These are phyloP conservation scores for Apophysomyces trapeziformis DNA, from an alignment of 371 early-diverging fungal species.

Conservation along the genomic window DNA sequence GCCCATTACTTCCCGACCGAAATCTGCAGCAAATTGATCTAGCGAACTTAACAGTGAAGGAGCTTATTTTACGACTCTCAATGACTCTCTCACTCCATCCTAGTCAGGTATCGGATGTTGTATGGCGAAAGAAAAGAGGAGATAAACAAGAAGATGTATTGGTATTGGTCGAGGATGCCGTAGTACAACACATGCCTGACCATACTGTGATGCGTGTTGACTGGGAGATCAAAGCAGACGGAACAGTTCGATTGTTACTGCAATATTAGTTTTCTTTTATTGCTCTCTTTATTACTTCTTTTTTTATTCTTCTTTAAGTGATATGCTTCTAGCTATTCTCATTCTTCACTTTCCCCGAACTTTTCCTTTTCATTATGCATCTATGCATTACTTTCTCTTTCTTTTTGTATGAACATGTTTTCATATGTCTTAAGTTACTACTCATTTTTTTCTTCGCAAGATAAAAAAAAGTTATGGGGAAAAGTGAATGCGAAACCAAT, in stretches of 20 bases:
- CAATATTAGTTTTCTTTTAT: not conserved
- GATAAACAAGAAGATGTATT: constrained; percentile 1
- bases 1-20: not conserved
- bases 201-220: constrained; percentile 17
- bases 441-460: not conserved
- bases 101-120: constrained; percentile 5
- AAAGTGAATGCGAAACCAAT: constrained; percentile 4
- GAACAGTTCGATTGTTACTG: constrained; percentile 8
- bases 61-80: not conserved
- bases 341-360: not conserved
- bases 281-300: not conserved
- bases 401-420: constrained; percentile 7
- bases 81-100: not conserved
- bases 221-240: constrained; percentile 30
- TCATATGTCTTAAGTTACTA: not conserved
- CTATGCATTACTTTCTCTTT: constrained; percentile 5
- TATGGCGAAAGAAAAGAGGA: not conserved
- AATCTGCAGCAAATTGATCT: not conserved
- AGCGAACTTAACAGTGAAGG: not conserved
- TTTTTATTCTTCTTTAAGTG: not conserved
- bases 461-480: constrained; percentile 9
- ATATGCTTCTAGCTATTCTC: not conserved
- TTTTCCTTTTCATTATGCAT: constrained; percentile 7
- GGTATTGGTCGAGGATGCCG: constrained; percentile 22
- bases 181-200: constrained; percentile 16